Evolutionary conservation across 1,139 yeast species (phyloP).

Genomic region (Lodderomyces parapsilosis): DNA sequence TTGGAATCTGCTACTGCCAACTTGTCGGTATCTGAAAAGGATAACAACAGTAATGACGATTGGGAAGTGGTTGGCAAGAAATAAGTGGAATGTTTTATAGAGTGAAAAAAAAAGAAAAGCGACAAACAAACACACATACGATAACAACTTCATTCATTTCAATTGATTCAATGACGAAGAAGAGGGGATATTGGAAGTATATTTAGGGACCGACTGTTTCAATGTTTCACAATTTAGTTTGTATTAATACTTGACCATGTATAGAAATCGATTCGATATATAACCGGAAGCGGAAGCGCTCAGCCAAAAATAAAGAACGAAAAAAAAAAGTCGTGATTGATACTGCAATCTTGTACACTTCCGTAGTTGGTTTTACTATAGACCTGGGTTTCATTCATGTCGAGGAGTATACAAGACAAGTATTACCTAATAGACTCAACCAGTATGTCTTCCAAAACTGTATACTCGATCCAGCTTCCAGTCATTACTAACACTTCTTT

Average conservation of each 20-base stretch:
- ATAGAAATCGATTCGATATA: background rate
- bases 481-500: slow-evolving; percentile 6
- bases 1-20: slow-evolving; percentile 47
- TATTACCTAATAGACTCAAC: slow-evolving; percentile 23
- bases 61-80: slow-evolving; percentile 65
- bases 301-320: background rate
- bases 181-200: background rate
- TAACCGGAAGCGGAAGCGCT: background rate
- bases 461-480: background rate
- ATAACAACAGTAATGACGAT: slow-evolving; percentile 36
- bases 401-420: slow-evolving; percentile 11
- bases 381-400: background rate
- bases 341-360: no score
- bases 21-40: slow-evolving; percentile 29
- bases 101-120: background rate
- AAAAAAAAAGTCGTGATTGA: no score
- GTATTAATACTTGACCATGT: slow-evolving; percentile 1
- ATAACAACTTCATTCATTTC: background rate
- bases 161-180: background rate
- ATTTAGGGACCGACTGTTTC: slow-evolving; percentile 1
- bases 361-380: no score
- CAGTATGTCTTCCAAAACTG: slow-evolving; percentile 18
- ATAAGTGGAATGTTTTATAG: slow-evolving; percentile 6
- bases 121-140: background rate
- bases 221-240: background rate